Base-by-base conservation (phyloP, 2,329 filamentous ascomycete genomes). In the Scytalidium sp. region DNA sequence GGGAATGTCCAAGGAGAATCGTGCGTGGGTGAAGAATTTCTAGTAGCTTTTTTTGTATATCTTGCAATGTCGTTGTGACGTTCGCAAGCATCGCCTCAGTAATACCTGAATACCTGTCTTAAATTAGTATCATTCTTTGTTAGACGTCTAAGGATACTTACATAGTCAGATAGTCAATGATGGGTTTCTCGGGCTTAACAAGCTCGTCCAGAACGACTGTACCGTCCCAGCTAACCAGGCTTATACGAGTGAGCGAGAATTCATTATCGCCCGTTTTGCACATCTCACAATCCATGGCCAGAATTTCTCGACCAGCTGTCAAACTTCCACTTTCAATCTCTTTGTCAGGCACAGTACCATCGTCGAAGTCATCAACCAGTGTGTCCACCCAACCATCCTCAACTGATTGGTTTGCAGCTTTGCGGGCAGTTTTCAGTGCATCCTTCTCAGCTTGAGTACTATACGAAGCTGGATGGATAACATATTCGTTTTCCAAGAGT, bases 251-350 rank as follows among this genome's bases (percentile, higher is more conserved):
- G 41, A 99, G 82, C 29, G 92, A 90, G 55, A 87, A 90, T 56
- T 89, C 81, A 43, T 84, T 84, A 53, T 87, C 83, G 52, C 85
- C 88, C 2, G 91, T 95, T 71, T 90, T 85, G 66, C 92, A 96
- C 94, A 99, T 99, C 70, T 99, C 94, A 70, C 94, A 99, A 66
- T 99, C 94, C 48, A 99, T 75, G 1, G 90, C 87, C 44, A 95
- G 74, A 10, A 97, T 74, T 32, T 86, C 80, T 54, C 90, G 83
- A 29, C 92, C 94, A 23, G 83, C 89, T 0, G 90, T 95, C 50
- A 96, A 73, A 67, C 90, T 93, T 49, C 91, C 93, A 58, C 85
- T 73, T 67, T 96, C 78, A 51, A 96, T 83, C 47, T 91, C 81
- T 4, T 70, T 67, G 45, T 91, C 87, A 2, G 86, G 82, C 6